Base-by-base conservation (phyloP, 805 yeast species). In the Pichia cephalocereana region DNA sequence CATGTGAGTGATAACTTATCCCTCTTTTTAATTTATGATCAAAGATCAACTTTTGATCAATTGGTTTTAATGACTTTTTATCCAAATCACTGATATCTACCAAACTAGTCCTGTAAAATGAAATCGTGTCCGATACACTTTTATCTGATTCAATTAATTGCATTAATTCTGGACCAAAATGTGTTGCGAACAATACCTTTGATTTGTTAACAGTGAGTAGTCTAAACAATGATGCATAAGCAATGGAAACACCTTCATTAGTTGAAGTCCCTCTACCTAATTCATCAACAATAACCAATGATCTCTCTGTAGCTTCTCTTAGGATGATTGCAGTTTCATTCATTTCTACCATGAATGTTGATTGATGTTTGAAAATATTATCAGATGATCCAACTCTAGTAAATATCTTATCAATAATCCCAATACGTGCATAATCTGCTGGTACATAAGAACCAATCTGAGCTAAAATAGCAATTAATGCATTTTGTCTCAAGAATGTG, bases 271-370 rank as follows among this genome's bases (percentile, higher is more conserved):
- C 96, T 47, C 96, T 70, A 1, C 96, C 96, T 23, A 89, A 80
- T 58, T 89, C 96, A 64, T 89, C 96, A 48, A 89, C 70, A 23
- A 89, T 80, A 0, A 91, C 85, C 52, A 89, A 67, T 0, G 96
- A 86, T 36, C 73, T 68, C 1, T 68, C 55, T 0, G 93, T 82
- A 9, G 95, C 83, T 40, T 78, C 75, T 38, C 75, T 69, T 37
- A 89, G 61, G 36, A 89, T 87, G 41, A 71, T 66, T 2, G 87
- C 78, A 2, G 95, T 83, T 61, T 89, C 96, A 38, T 82, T 72
- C 96, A 89, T 87, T 57, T 89, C 96, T 15, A 84, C 86, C 96
- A 88, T 86, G 58, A 89, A 89, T 0, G 96, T 88, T n/a, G 93
- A 83, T 57, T 83, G 77, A 40, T 89, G 89, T 43, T 79, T 74